phyloP scores from a whole-genome alignment of 108 stramenopile genomes.

The Pseudonitzschia multiseries region DNA sequence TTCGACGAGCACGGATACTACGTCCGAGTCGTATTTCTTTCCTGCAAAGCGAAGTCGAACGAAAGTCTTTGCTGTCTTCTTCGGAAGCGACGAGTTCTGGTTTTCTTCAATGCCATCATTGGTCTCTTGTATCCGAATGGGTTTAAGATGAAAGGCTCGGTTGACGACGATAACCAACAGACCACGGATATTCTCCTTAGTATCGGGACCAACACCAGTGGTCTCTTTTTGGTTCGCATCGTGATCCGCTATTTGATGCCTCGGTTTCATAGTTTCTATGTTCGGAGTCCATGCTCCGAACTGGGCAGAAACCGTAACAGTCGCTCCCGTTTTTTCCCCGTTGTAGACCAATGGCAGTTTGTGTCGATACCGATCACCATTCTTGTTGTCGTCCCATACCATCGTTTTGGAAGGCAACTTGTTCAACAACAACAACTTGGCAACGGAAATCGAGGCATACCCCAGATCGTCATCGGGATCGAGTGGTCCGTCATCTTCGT shows the following conservation, averaged over 20 bases:
- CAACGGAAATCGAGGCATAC: constrained; percentile 34
- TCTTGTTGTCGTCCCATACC: background rate
- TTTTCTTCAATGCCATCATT: no score
- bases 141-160: constrained; percentile 48
- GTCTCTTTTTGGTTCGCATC: no score
- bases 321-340: constrained; percentile 40
- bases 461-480: constrained; percentile 66
- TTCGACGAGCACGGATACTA: constrained; percentile 30
- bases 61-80: constrained; percentile 38
- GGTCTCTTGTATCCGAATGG: constrained; percentile 24
- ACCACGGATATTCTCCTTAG: constrained; percentile 17
- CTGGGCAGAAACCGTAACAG: constrained; percentile 48
- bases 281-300: constrained; percentile 24
- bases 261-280: background rate
- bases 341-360: constrained; percentile 11
- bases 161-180: constrained; percentile 51
- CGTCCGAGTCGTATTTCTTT: constrained; percentile 31
- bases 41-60: constrained; percentile 52
- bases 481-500: constrained; percentile 47
- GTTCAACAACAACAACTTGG: constrained; percentile 44
- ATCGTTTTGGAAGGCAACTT: background rate
- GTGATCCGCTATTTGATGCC: no score
- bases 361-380: constrained; percentile 24
- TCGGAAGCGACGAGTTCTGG: no score
- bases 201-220: no score